phyloP scores from a whole-genome alignment of 2,329 filamentous ascomycete genomes.

The Cercospora brassicicola region DNA sequence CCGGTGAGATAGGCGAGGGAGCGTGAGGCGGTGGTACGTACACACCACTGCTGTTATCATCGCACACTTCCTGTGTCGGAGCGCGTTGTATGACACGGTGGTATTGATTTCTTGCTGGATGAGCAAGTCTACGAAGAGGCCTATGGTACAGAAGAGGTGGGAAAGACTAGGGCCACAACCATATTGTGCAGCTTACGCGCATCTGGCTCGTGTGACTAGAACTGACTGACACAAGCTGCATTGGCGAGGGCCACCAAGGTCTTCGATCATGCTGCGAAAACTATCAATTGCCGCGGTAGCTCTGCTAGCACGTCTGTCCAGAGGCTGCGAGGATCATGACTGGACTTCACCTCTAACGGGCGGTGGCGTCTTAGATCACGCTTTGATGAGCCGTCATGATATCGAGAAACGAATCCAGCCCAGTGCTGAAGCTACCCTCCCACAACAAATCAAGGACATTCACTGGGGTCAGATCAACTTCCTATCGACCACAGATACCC shows the following conservation, averaged over 20 bases:
- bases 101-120: not conserved
- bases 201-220: not conserved
- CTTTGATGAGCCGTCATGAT: conserved; percentile 20
- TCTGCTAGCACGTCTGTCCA: conserved; percentile 14
- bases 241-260: not conserved
- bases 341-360: conserved; percentile 23
- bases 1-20: too few relatives aligned
- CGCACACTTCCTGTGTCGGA: not conserved
- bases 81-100: not conserved
- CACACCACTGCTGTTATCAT: not conserved
- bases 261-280: conserved; percentile 17
- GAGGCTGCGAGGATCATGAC: conserved; percentile 27
- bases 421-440: conserved; percentile 21
- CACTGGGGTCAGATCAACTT: conserved; percentile 30
- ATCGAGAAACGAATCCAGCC: conserved; percentile 25
- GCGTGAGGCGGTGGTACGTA: not conserved
- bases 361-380: conserved; percentile 22
- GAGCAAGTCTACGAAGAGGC: not conserved
- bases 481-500: conserved; percentile 58
- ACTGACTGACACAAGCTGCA: not conserved
- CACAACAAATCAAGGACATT: conserved; percentile 28
- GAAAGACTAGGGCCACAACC: not conserved
- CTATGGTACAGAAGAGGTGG: not conserved
- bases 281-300: conserved; percentile 12
- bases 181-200: not conserved